phyloP scores from a whole-genome alignment of 2,329 filamentous ascomycete species.

The Pseudogymnoascus sp. region DNA sequence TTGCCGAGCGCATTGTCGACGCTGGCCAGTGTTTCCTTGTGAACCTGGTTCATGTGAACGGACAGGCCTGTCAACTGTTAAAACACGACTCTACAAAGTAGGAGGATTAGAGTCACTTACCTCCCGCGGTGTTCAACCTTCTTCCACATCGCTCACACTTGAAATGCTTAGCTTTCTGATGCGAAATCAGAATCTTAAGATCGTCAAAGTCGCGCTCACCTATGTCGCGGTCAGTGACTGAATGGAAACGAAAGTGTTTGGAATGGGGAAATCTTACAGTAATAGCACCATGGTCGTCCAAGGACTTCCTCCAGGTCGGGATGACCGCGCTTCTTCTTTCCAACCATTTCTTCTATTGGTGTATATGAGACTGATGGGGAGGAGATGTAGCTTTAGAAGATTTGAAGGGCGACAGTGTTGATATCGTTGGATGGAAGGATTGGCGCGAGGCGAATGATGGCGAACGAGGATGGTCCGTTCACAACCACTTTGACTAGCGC shows the following conservation, averaged over 20 bases:
- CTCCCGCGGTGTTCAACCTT: constrained; percentile 88
- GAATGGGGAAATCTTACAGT: constrained; percentile 53
- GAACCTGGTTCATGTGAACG: constrained; percentile 97
- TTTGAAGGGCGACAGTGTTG: neutral
- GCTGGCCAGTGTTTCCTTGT: constrained; percentile 81
- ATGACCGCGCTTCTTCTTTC: constrained; percentile 84
- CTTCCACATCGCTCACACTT: constrained; percentile 90
- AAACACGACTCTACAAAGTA: neutral
- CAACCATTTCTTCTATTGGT: constrained; percentile 48
- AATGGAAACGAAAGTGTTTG: constrained; percentile 8
- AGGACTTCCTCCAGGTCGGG: constrained; percentile 86
- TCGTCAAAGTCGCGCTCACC: constrained; percentile 96
- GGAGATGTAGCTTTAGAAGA: neutral
- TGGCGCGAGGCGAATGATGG: constrained; percentile 9
- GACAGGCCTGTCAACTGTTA: constrained; percentile 56
- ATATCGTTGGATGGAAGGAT: neutral
- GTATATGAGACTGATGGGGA: neutral
- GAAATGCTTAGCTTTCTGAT: constrained; percentile 99
- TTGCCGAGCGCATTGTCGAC: constrained; percentile 92
- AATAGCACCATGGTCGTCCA: constrained; percentile 90
- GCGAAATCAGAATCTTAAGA: constrained; percentile 88
- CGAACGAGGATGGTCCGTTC: constrained; percentile 1
- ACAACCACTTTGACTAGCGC: constrained; percentile 1
- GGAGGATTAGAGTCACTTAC: constrained; percentile 43
- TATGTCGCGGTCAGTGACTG: constrained; percentile 31